Evolutionary conservation across 1,284 basidiomycete species (phyloP), one percentile per base, ranked within the genome.

Genomic region (Ganoderma multipileum): DNA sequence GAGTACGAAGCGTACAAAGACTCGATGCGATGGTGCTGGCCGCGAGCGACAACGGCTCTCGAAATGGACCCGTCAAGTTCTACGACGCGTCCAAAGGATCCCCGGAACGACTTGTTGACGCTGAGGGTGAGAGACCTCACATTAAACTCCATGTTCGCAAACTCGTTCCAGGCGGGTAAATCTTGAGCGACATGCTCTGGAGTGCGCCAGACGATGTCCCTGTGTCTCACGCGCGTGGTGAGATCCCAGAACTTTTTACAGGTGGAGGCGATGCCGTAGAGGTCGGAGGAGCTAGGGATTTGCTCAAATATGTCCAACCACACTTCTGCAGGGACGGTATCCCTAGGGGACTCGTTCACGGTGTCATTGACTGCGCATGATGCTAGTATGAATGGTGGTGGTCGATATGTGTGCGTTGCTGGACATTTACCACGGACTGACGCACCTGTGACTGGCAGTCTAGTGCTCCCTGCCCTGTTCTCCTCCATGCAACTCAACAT

Each of bases 141-240:
- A 23, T 61, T 63, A 0, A 64, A 28, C 18, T 72, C 68, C 73
- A 78, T 70, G 3, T 71, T 75, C 5, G 60, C 69, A 30, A 73
- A 61, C 2, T 44, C 62, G 2, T 70, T 59, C 76, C 77, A 79
- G 12, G 76, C 36, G 3, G 74, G 70, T 1, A 77, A 65, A 59
- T 75, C 76, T 26, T 69, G 67, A 0, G 63, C 69, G 30, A 76
- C 68, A 16, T 73, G 70, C 38, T 60, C 52, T 0, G 81, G 78
- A 55, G 74, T 74, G 0, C 69, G 66, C 82, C 83, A 84, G 52
- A 80, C 67, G 68, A 84, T 54, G 57, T 79, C 72, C n/a, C 78
- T 78, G 70, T 83, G 82, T 6, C 83, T 71, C 5, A 82, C 67
- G 8, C 80, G 75, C 2, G 76, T 50, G 0, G 74, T 79, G 54